Percentiles rank a stretch among this genome's conserved stretches.
phyloP scores from a whole-genome alignment of 208 protist genomes.

The Lotmaria passim region DNA sequence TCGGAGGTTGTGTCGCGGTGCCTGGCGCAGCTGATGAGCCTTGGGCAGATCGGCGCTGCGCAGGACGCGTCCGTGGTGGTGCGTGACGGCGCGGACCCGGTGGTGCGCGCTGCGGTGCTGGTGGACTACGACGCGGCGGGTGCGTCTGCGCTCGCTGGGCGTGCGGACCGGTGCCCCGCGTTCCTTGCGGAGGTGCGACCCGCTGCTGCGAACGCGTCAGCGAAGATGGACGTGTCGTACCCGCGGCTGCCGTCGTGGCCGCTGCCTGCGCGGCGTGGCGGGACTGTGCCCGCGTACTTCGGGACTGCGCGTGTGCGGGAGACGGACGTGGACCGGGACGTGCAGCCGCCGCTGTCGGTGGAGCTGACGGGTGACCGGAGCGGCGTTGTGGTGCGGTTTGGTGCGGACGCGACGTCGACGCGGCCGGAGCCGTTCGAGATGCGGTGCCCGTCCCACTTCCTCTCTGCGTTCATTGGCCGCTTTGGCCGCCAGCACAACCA shows the following conservation, averaged over 20 bases:
- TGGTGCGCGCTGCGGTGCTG: neutral
- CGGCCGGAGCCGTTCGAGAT: neutral
- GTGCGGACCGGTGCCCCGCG: neutral
- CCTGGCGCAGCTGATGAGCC: conserved; percentile 2
- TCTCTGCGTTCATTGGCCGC: conserved; percentile 18
- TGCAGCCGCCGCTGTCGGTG: conserved; percentile 9
- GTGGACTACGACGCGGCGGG: conserved; percentile 9
- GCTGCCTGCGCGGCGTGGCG: neutral
- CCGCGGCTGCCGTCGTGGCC: conserved; percentile 25
- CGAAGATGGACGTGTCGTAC: conserved; percentile 9
- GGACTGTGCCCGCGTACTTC: conserved; percentile 10
- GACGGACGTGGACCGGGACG: conserved; percentile 18
- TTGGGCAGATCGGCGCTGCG: conserved; percentile 3
- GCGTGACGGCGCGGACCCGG: neutral
- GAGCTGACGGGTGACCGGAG: neutral
- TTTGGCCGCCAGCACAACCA: conserved; percentile 26
- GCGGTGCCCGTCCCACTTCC: conserved; percentile 15
- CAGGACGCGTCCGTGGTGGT: neutral
- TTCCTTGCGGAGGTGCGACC: conserved; percentile 13
- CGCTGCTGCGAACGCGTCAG: neutral
- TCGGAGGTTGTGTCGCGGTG: conserved; percentile 7
- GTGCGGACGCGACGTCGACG: conserved; percentile 1
- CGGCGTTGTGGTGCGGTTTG: conserved; percentile 4
- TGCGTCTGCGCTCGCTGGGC: neutral
- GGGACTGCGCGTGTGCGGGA: conserved; percentile 9